Conservation (phyloP, 176 grass and related monocot genomes). For the Sorghum bicolor region DNA sequence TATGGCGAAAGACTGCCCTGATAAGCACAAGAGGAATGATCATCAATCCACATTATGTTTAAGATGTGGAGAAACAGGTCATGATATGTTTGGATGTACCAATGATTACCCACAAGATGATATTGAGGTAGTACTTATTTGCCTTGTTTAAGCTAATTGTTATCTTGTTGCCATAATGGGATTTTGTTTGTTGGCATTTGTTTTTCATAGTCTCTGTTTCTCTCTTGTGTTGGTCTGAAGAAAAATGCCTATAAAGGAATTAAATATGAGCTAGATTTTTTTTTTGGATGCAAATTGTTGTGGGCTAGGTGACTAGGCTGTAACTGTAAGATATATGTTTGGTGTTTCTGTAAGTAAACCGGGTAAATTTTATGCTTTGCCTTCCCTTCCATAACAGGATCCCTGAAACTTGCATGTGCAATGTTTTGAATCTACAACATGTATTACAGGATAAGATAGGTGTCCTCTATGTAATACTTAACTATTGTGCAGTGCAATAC, state of each 20-base stretch:
- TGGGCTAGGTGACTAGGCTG: conserved; percentile 6
- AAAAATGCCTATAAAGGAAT: background rate
- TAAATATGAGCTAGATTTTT: background rate
- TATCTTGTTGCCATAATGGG: background rate
- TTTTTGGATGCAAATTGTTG: background rate
- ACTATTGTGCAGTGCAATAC: conserved; percentile 5
- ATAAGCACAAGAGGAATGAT: conserved; percentile 68
- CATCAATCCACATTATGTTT: conserved; percentile 66
- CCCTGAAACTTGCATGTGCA: background rate
- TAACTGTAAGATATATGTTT: background rate
- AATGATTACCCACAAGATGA: conserved; percentile 74
- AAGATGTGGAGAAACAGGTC: conserved; percentile 68
- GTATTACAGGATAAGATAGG: background rate
- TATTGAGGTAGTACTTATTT: conserved; percentile 55
- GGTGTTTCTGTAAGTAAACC: background rate
- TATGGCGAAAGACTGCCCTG: conserved; percentile 81
- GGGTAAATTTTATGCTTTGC: background rate
- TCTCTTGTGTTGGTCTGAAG: background rate
- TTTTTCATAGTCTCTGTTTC: background rate
- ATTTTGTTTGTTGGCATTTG: background rate
- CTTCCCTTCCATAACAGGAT: background rate
- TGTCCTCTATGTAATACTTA: background rate
- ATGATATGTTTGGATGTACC: conserved; percentile 80
- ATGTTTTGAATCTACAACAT: background rate
- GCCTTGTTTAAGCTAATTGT: conserved; percentile 1